Evolutionary conservation across 139 green algal species (phyloP).

Genomic region (Edaphochlamys debaryana): DNA sequence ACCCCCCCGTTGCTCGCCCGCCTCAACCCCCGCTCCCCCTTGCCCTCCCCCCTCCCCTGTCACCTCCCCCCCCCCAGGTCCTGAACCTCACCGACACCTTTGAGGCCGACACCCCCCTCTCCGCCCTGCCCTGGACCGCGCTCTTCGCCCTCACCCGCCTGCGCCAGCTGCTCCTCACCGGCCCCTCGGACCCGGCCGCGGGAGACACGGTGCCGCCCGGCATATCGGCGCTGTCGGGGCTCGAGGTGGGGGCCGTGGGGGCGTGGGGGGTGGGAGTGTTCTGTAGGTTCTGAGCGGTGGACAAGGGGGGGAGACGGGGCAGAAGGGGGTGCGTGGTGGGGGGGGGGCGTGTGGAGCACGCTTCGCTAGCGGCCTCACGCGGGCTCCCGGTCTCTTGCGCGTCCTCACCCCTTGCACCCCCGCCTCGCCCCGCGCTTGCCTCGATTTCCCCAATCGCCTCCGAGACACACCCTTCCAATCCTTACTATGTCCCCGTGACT

Average conservation of each 20-base stretch:
- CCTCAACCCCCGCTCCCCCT: no score
- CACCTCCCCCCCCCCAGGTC: neutral
- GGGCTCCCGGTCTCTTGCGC: no score
- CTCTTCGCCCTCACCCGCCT: slow-evolving; percentile 1
- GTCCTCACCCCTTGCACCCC: no score
- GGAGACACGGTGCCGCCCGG: neutral
- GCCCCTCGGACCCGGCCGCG: neutral
- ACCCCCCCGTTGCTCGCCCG: no score
- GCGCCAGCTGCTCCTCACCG: slow-evolving; percentile 5
- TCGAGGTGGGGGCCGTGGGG: slow-evolving; percentile 3
- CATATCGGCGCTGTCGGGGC: neutral
- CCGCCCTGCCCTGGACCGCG: neutral
- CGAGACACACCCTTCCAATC: no score
- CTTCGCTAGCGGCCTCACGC: no score
- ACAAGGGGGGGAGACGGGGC: no score
- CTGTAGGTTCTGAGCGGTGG: neutral
- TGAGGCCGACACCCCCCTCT: neutral
- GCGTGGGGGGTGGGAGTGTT: neutral
- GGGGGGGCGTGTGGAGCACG: no score
- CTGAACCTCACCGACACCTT: slow-evolving; percentile 7
- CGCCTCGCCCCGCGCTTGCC: no score
- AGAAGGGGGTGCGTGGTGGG: no score
- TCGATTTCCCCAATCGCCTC: no score
- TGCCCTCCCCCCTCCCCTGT: neutral
- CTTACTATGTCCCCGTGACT: no score